Base-by-base conservation (phyloP, 805 yeast genomes). In the Starmerella sp. region DNA sequence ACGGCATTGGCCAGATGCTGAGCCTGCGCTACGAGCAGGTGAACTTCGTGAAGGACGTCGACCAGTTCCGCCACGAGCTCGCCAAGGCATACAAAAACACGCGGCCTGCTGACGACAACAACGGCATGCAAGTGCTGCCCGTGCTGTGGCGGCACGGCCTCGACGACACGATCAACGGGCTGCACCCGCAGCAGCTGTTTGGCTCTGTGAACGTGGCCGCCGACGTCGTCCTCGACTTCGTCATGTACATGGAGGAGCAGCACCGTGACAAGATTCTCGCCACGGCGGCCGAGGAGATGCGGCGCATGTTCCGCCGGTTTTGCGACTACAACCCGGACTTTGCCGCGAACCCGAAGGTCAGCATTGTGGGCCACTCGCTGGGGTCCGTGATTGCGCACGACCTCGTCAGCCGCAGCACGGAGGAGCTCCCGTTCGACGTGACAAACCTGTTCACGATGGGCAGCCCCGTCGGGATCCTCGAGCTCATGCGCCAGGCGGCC, bases 1-100 rank as follows among this genome's bases (percentile, higher is more conserved):
- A 91, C 71, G 98, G 98, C 0, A 86, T 91, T 57, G 98, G 97
- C 1, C 98, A 91, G 69, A 79, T 82, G 15, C 71, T 93, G 51
- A 95, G 96, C 1, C 74, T 81, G 47, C 79, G 79, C 63, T 81
- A 84, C 64, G 90, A 89, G 62, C 81, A 84, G 51, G 83, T 91
- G 30, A 87, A 87, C 68, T 93, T 91, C 71, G 82, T 88, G 8
- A 95, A 89, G 65, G 89, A 89, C 38, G 79, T 88, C 36, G 86
- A 84, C 62, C 74, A 77, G 35, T 67, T 90, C 58, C 57, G 74
- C n/a, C 31, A 31, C 1, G 55, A 57, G 1, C 38, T 57, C 13
- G 38, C 13, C 15, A 28, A 38, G 13, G 42, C 38, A 2, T 17
- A 46, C 46, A 5, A 6, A 5, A 47, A 39, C 17, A 31, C 30